Conservation (phyloP, 2,329 filamentous ascomycete species). For the Apiospora sp. region DNA sequence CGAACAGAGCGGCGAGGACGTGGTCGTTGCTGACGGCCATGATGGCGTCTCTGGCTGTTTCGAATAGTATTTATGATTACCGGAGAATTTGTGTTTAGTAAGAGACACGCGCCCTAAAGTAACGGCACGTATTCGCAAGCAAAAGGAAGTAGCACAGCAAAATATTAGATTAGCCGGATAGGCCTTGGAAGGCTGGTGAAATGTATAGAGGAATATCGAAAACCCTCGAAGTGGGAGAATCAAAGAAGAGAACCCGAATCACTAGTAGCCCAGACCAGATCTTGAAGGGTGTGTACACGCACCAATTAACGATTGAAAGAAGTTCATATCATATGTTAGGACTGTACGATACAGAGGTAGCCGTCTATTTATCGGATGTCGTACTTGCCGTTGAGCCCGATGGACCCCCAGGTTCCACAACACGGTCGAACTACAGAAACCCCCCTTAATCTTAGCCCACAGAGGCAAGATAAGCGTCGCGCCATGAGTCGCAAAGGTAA, state of each 20-base stretch:
- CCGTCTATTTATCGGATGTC: not conserved
- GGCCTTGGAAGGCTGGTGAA: not conserved
- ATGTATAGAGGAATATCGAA: not conserved
- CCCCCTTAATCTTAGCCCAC: not conserved
- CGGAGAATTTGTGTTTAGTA: not conserved
- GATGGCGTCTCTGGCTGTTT: not conserved
- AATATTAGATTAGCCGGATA: not conserved
- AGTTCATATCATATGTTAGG: not conserved
- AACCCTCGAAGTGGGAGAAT: not conserved
- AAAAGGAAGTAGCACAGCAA: not conserved
- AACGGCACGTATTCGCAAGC: too few relatives aligned
- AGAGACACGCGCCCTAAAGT: not conserved
- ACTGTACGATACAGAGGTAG: not conserved
- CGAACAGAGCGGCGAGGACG: conserved; percentile 30
- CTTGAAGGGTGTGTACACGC: not conserved
- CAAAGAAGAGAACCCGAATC: not conserved
- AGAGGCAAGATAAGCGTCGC: not conserved
- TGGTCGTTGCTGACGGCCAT: conserved; percentile 26
- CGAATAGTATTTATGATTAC: too few relatives aligned
- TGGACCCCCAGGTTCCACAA: not conserved
- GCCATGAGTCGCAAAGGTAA: not conserved
- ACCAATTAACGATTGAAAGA: not conserved
- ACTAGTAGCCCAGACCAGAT: conserved; percentile 6
- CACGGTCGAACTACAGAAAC: not conserved
- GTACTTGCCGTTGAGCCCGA: not conserved